Percentiles rank a stretch among this genome's conserved stretches.
These are phyloP conservation scores for Dioscorea dumetorum DNA, from an alignment of 106 monocot genomes.

Conservation along the genomic window DNA sequence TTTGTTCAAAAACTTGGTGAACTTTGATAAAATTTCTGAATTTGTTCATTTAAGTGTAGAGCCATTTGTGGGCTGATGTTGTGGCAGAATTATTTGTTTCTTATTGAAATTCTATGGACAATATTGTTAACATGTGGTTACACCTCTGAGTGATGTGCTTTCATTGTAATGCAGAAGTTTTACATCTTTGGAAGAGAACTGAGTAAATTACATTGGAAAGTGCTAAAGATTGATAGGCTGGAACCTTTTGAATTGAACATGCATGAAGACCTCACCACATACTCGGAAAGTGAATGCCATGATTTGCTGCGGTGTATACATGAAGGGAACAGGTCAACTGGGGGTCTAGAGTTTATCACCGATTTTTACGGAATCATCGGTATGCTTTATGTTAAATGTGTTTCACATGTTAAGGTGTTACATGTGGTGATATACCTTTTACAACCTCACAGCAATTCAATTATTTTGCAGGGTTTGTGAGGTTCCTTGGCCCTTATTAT, in stretches of 20 bases:
- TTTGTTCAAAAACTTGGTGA: no score
- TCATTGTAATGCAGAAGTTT: conserved; percentile 48
- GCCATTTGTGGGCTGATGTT: neutral
- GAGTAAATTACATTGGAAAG: conserved; percentile 53
- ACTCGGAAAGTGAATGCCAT: conserved; percentile 42
- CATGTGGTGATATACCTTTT: no score
- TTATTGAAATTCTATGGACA: neutral
- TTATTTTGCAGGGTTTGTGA: conserved; percentile 68
- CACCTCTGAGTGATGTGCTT: neutral
- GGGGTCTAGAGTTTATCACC: conserved; percentile 80
- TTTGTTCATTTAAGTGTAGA: neutral
- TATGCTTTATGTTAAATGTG: conserved; percentile 15
- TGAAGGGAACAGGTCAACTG: conserved; percentile 74
- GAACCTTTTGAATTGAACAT: conserved; percentile 71
- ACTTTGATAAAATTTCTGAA: neutral
- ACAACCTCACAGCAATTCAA: no score
- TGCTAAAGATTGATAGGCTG: conserved; percentile 67
- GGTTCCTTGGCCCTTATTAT: conserved; percentile 90
- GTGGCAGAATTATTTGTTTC: neutral
- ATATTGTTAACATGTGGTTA: neutral
- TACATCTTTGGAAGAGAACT: conserved; percentile 87
- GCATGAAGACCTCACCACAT: conserved; percentile 51
- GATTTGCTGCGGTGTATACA: conserved; percentile 59
- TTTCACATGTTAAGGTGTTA: neutral
- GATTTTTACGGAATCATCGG: conserved; percentile 91